Conservation (phyloP, 2,329 filamentous ascomycete species). For the Tolypocladium cylindrosporum region DNA sequence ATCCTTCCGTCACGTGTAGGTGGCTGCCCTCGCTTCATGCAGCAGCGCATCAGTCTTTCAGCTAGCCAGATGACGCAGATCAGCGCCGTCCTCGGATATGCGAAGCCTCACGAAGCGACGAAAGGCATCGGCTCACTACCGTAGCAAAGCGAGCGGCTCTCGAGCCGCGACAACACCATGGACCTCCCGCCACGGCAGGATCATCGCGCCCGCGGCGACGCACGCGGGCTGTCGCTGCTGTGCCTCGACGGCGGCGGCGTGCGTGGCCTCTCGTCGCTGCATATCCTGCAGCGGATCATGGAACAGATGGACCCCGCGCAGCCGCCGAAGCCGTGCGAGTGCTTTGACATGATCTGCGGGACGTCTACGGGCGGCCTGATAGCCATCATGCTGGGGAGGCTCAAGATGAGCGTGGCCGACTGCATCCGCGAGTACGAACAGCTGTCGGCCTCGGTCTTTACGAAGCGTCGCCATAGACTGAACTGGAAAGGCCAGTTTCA, state of each 20-base stretch:
- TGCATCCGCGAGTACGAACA: conserved; percentile 1
- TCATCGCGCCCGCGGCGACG: not conserved
- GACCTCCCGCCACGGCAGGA: too few relatives aligned
- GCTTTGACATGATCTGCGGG: conserved; percentile 20
- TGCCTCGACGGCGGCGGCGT: conserved; percentile 15
- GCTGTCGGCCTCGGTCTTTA: not conserved
- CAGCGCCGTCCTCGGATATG: too few relatives aligned
- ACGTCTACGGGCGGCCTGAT: conserved; percentile 22
- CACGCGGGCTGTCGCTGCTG: not conserved
- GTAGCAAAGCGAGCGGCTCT: too few relatives aligned
- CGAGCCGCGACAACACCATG: too few relatives aligned
- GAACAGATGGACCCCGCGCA: conserved; percentile 5
- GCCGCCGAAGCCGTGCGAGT: conserved; percentile 8
- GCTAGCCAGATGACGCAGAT: not conserved
- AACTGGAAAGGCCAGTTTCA: not conserved
- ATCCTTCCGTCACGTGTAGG: not conserved
- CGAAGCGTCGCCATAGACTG: not conserved
- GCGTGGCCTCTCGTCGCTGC: conserved; percentile 16
- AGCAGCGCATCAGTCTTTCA: too few relatives aligned
- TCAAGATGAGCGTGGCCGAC: conserved; percentile 1
- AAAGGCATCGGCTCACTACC: not conserved
- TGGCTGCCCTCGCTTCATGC: not conserved
- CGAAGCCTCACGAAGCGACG: not conserved
- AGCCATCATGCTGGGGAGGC: conserved; percentile 31
- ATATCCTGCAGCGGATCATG: conserved; percentile 17